phyloP scores from a whole-genome alignment of 176 grass and related monocot species.

The Secale cereale region DNA sequence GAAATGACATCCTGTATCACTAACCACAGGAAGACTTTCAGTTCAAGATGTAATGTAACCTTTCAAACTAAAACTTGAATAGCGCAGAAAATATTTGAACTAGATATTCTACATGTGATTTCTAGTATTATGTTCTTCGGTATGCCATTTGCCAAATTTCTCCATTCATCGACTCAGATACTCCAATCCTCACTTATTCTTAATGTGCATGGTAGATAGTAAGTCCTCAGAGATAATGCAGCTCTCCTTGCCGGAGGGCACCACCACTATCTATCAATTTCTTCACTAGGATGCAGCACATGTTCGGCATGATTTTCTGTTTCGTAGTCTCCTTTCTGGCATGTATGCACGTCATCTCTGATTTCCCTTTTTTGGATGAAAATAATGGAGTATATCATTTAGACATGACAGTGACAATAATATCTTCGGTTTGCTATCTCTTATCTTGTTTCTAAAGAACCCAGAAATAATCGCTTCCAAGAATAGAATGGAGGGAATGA shows the following conservation, averaged over 20 bases:
- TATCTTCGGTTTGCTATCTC: neutral
- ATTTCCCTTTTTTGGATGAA: neutral
- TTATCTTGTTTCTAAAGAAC: neutral
- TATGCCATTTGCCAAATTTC: neutral
- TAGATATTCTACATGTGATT: neutral
- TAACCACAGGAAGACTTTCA: neutral
- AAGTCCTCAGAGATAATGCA: neutral
- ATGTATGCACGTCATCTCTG: neutral
- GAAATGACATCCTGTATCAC: neutral
- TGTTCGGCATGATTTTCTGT: neutral
- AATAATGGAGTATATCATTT: neutral
- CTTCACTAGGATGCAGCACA: neutral
- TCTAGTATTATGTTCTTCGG: neutral
- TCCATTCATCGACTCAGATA: neutral
- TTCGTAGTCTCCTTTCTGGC: neutral
- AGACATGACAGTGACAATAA: neutral
- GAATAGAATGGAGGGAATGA: neutral
- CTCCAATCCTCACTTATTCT: neutral
- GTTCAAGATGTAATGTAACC: neutral
- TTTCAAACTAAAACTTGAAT: neutral
- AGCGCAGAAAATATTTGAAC: neutral
- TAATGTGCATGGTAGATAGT: neutral
- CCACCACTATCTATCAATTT: neutral
- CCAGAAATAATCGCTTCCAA: neutral
- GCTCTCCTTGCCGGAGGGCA: too few relatives aligned